These are phyloP conservation scores for Globisporangium splendens DNA, from an alignment of 352 stramenopile genomes.

Conservation along the genomic window DNA sequence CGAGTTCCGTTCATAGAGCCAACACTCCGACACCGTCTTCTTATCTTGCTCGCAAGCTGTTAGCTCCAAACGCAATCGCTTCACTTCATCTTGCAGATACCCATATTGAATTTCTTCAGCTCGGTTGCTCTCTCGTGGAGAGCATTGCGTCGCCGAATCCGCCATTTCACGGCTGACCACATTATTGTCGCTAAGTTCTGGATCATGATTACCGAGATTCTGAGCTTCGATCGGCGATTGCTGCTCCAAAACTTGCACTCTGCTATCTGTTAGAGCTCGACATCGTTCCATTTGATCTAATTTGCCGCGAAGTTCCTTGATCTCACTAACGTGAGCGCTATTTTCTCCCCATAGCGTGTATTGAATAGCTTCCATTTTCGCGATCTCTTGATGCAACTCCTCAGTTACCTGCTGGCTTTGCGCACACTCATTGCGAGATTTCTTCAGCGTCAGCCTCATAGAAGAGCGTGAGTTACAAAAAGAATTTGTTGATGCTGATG, in stretches of 20 bases:
- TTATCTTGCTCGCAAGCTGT: background rate
- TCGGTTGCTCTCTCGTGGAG: background rate
- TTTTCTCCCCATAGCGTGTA: constrained; percentile 31
- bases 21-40: background rate
- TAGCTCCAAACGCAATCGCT: background rate
- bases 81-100: background rate
- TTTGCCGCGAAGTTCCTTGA: constrained; percentile 15
- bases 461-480: constrained; percentile 17
- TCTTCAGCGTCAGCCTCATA: constrained; percentile 14
- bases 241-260: constrained; percentile 17
- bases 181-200: no score
- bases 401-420: constrained; percentile 9
- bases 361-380: constrained; percentile 25
- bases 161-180: no score
- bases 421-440: constrained; percentile 16
- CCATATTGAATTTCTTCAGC: background rate
- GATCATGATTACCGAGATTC: no score
- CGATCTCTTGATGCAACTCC: constrained; percentile 26
- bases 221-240: constrained; percentile 9
- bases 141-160: background rate
- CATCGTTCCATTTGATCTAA: constrained; percentile 19
- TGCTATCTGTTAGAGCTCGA: constrained; percentile 8
- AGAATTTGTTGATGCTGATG: constrained; percentile 5
- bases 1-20: background rate
- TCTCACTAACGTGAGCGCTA: constrained; percentile 15